Base-by-base conservation (phyloP, 805 yeast species). In the Yarrowia bubula region DNA sequence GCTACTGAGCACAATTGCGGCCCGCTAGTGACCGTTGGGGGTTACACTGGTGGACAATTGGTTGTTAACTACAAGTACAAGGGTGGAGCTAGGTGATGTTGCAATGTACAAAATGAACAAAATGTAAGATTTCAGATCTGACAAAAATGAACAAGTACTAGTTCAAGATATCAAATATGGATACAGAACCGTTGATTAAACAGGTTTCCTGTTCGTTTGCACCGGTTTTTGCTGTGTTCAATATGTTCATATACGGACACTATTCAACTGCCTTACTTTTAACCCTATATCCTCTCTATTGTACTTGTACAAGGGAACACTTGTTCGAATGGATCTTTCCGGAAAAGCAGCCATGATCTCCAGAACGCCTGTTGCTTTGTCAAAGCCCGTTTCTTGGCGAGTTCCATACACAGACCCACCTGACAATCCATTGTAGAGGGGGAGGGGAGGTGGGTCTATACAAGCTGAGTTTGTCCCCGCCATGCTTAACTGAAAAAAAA, bases 381-480 rank as follows among this genome's bases (percentile, higher is more conserved):
- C 28, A n/a, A n/a, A 32, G 4, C 10, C 39, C 39, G 39, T 47
- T 33, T 17, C 18, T 47, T 47, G 28, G 18, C 39, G 28, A 8
- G 6, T 14, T 15, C 38, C 13, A 10, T n/a, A 32, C 53, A 47
- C 53, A 13, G 53, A 22, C 22, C 38, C 53, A 32, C 53, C 28
- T 47, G 14, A 47, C 53, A 47, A 47, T 47, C 15, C 22, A 47
- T 47, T 47, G 53, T 47, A 15, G 51, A n/a, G 14, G 38, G 51
- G 53, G 53, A 32, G 53, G 53, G 53, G 53, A 31, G 28, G 53
- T 47, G 53, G 53, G 53, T 32, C 53, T 47, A 11, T 3, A 31
- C 51, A 33, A 38, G 39, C 37, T 7, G 53, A 47, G 53, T 22
- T 47, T 32, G 28, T 32, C 53, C 53, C 53, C 53, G 53, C 53